Percentiles rank a stretch among this genome's conserved stretches.
Conservation (phyloP, 176 grass and related monocot genomes). For the Canna indica region DNA sequence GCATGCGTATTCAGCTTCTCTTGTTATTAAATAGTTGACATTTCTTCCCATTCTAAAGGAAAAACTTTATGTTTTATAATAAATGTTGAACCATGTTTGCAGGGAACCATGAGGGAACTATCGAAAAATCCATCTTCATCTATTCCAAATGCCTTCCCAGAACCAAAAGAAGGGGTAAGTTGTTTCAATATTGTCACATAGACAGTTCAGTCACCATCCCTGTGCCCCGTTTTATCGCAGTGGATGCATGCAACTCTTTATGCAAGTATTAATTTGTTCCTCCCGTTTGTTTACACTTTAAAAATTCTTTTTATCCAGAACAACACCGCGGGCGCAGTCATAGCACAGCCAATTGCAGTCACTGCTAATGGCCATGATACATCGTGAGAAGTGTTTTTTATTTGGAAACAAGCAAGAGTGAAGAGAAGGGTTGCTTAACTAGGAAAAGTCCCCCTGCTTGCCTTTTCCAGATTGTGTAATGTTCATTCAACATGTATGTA, state of each 20-base stretch:
- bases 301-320: background rate
- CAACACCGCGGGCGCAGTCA: background rate
- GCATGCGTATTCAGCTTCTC: background rate
- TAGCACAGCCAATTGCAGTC: background rate
- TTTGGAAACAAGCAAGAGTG: background rate
- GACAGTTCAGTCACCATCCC: background rate
- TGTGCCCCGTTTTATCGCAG: background rate
- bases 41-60: background rate
- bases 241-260: background rate
- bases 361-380: background rate
- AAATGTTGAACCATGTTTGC: background rate
- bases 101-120: constrained; percentile 24
- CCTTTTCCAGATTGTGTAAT: background rate
- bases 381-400: background rate
- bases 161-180: constrained; percentile 52
- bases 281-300: too few species aligned
- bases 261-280: too few species aligned
- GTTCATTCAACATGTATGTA: background rate
- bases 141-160: constrained; percentile 12
- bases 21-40: background rate
- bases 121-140: constrained; percentile 12
- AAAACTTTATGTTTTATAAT: background rate
- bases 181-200: background rate
- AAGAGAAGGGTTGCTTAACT: background rate
- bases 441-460: background rate